phyloP scores from a whole-genome alignment of 495 filamentous ascomycete genomes.

The Baudoinia panamericana region DNA sequence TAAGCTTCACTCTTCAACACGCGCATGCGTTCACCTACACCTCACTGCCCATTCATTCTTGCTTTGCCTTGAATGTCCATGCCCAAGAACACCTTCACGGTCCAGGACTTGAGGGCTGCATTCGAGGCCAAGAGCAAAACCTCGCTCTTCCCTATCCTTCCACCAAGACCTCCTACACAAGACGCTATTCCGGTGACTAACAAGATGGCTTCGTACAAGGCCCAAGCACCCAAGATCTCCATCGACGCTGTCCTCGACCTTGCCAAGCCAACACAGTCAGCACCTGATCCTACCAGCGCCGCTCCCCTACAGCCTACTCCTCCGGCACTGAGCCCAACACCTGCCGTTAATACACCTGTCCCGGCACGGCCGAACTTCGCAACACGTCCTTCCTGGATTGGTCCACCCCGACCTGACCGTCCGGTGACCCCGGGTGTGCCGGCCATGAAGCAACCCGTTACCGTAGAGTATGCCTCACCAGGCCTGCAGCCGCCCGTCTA shows the following conservation, averaged over 20 bases:
- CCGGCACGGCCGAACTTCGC: not conserved
- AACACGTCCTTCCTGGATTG: slow-evolving; percentile 18
- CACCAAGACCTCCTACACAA: not conserved
- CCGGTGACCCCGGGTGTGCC: slow-evolving; percentile 1
- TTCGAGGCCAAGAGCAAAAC: slow-evolving; percentile 13
- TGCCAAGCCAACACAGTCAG: not conserved
- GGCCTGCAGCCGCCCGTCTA: slow-evolving; percentile 48
- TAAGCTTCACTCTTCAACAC: too few species aligned
- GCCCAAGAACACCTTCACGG: slow-evolving; percentile 1
- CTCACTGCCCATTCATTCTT: too few species aligned
- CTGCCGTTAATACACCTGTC: not conserved
- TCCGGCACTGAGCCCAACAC: not conserved
- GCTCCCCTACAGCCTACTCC: not conserved
- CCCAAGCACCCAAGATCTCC: not conserved
- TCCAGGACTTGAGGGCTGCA: slow-evolving; percentile 4
- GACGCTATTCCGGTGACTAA: slow-evolving; percentile 4
- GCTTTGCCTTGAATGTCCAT: too few species aligned
- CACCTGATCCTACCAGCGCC: not conserved
- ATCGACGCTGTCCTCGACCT: slow-evolving; percentile 10
- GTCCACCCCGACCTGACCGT: slow-evolving; percentile 2
- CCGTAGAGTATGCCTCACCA: slow-evolving; percentile 44
- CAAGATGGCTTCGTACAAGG: not conserved
- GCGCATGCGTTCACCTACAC: too few species aligned
- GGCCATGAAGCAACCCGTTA: slow-evolving; percentile 27
- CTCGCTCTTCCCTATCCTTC: not conserved